Percentiles rank a stretch among this genome's conserved stretches.
Evolutionary conservation across 1,139 yeast species (phyloP).

Genomic region (Pichia kudriavzevii): DNA sequence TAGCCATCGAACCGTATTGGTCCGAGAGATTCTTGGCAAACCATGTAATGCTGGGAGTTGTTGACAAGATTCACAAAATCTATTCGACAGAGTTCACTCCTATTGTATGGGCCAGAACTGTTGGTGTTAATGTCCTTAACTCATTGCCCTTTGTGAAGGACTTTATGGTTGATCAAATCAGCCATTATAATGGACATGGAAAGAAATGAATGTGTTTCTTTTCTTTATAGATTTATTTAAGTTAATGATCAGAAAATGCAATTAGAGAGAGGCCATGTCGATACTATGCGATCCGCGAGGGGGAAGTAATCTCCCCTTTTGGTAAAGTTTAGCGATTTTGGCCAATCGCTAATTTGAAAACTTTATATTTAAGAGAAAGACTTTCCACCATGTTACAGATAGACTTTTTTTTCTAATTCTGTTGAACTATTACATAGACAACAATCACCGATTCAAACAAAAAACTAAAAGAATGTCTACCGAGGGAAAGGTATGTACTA

Average conservation of each 20-base stretch:
- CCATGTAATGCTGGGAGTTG: constrained; percentile 75
- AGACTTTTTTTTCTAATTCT: no score
- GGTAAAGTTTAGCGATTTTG: no score
- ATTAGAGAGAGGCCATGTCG: background rate
- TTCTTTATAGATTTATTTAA: no score
- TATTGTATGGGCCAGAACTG: constrained; percentile 62
- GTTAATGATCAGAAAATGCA: no score
- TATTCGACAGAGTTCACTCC: constrained; percentile 73
- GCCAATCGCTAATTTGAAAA: no score
- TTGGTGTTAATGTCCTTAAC: constrained; percentile 69
- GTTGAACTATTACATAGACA: no score
- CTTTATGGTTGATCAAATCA: constrained; percentile 42
- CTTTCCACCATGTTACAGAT: no score
- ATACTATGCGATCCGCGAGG: background rate
- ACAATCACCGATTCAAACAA: no score
- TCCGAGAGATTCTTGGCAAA: constrained; percentile 73
- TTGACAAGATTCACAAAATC: constrained; percentile 85
- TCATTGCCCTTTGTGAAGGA: constrained; percentile 55
- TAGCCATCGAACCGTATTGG: constrained; percentile 82
- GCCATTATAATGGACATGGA: constrained; percentile 18
- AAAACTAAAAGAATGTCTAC: constrained; percentile 22
- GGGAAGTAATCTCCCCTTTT: no score
- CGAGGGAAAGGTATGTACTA: constrained; percentile 22
- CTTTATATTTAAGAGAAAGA: no score
- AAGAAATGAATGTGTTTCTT: no score